Conservation (phyloP, 768 basidiomycete species). For the Cystofilobasidium macerans region DNA sequence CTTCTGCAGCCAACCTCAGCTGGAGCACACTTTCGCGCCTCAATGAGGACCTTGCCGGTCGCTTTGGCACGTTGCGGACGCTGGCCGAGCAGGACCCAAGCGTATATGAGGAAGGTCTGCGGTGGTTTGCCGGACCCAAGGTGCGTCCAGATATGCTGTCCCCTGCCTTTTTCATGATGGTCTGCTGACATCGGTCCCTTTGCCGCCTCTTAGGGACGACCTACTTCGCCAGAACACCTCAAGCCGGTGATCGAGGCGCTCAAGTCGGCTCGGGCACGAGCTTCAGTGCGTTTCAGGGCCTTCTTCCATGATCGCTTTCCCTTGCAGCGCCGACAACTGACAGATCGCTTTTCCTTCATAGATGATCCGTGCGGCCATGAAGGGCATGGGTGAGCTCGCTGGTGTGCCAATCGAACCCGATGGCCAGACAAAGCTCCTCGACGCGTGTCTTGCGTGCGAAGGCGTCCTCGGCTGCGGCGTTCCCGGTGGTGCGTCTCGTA, state of each 20-base stretch:
- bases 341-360: conserved; percentile 36
- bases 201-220: background rate
- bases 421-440: conserved; percentile 71
- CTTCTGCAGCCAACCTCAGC: conserved; percentile 4
- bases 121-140: background rate
- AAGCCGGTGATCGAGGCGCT: conserved; percentile 14
- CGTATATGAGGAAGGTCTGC: conserved; percentile 14
- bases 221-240: background rate
- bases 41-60: conserved; percentile 13
- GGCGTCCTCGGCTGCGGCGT: conserved; percentile 92
- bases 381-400: conserved; percentile 63
- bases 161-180: background rate
- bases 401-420: conserved; percentile 81
- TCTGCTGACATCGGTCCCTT: background rate
- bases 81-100: conserved; percentile 7
- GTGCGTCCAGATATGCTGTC: background rate
- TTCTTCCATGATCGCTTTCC: background rate
- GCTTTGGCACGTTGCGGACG: background rate
- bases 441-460: conserved; percentile 60
- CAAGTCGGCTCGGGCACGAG: background rate
- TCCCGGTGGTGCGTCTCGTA: conserved; percentile 64
- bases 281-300: conserved; percentile 1
- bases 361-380: conserved; percentile 70
- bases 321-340: too few relatives aligned
- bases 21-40: conserved; percentile 10